Conservation (phyloP, 805 yeast species). For the Pichia sporocuriosa region DNA sequence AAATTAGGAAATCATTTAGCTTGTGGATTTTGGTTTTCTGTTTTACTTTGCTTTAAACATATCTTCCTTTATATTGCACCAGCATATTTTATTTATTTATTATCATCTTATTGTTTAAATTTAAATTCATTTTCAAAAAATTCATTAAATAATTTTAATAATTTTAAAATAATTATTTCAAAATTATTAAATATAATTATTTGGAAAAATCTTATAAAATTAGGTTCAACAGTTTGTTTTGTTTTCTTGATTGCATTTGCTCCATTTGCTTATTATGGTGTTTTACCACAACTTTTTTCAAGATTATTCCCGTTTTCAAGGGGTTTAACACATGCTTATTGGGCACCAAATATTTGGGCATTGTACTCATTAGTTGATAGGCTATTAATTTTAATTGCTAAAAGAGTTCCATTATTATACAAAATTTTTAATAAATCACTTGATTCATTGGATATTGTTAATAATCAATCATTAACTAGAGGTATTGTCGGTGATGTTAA, state of each 20-base stretch:
- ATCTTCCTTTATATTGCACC: constrained; percentile 92
- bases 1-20: constrained; percentile 46
- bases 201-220: constrained; percentile 53
- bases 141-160: too few relatives aligned
- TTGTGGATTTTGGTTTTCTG: constrained; percentile 66
- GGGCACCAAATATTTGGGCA: constrained; percentile 99
- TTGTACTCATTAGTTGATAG: constrained; percentile 80
- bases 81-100: constrained; percentile 74
- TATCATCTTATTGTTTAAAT: constrained; percentile 66
- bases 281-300: constrained; percentile 53
- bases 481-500: constrained; percentile 90
- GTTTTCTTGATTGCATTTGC: constrained; percentile 67
- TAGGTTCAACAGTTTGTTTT: constrained; percentile 55
- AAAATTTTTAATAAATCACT: constrained; percentile 9
- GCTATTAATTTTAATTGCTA: constrained; percentile 41
- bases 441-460: not conserved
- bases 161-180: constrained; percentile 22
- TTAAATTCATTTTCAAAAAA: too few relatives aligned
- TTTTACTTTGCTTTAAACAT: constrained; percentile 86
- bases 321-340: constrained; percentile 94
- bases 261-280: constrained; percentile 63
- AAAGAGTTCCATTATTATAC: constrained; percentile 14
- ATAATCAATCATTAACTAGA: constrained; percentile 41
- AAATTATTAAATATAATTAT: constrained; percentile 27
- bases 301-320: constrained; percentile 90